Base-by-base conservation (phyloP, 495 filamentous ascomycete species). In the Talaromyces stipitatus region DNA sequence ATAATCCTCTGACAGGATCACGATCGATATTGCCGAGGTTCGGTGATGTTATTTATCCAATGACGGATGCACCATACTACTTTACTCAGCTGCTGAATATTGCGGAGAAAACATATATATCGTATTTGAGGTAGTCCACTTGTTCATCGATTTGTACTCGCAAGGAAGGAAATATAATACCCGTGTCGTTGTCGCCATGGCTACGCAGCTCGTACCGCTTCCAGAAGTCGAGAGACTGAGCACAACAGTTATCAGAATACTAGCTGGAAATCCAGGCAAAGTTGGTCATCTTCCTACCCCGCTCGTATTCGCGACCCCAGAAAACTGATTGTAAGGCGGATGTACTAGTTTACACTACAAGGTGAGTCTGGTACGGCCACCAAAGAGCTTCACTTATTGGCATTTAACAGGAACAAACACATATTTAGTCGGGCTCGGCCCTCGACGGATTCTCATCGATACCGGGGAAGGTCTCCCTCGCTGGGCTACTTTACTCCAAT, bases 261-360 rank as follows among this genome's bases (percentile, higher is more conserved):
- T 95, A 9, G 90, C 82, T 53, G 88, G 86, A 12, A 95, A 95
- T 67, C 88, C 90, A 8, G 81, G 85, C 60, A 92, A 92, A 73
- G 84, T 86, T 62, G 38, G 71, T 57, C 14, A 11, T 60, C 26
- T 24, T 23, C 28, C 26, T 54, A 2, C 11, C 10, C 23, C 50
- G n/a, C n/a, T n/a, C n/a, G n/a, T 47, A 38, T 38, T 14, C 23
- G 27, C 30, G 16, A 27, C 2, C 8, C 48, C 9, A 45, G 33
- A 29, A 33, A 2, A 26, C 45, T 48, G 45, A 36, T 12, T 2
- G 3, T 53, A 41, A 26, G n/a, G 33, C 14, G 22, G 20, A 54
- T 47, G 56, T 24, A 54, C 55, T 60, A 79, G 74, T 81, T 81
- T 41, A 82, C 77, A 23, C 62, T 82, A 22, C 79, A 82, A 78